These are phyloP conservation scores for Westerdykella aurantiaca DNA, from an alignment of 2,329 filamentous ascomycete genomes.

Conservation along the genomic window DNA sequence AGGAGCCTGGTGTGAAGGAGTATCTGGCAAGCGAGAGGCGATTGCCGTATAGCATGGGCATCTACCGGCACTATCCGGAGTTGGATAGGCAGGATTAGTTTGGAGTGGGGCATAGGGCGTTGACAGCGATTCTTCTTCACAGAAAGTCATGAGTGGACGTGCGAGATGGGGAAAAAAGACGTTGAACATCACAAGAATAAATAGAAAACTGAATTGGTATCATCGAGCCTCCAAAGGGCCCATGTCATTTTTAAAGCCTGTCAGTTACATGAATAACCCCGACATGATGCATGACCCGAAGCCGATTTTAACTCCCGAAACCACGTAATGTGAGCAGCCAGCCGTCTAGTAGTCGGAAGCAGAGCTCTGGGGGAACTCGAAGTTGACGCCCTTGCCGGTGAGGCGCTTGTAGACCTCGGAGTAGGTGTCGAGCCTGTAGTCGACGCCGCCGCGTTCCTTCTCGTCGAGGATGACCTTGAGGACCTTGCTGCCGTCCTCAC, in stretches of 20 bases:
- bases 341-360: conserved; percentile 70
- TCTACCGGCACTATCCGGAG: conserved; percentile 70
- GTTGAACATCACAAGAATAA: neutral
- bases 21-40: conserved; percentile 64
- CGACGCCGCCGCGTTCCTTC: conserved; percentile 99
- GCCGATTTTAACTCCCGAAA: conserved; percentile 29
- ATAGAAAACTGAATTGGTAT: conserved; percentile 25
- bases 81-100: conserved; percentile 50
- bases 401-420: conserved; percentile 98
- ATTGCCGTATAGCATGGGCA: conserved; percentile 56
- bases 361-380: conserved; percentile 92
- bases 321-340: conserved; percentile 25
- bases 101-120: no score
- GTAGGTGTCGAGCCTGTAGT: conserved; percentile 99
- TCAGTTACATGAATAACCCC: conserved; percentile 20
- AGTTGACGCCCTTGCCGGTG: conserved; percentile 92
- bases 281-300: conserved; percentile 35
- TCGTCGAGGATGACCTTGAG: conserved; percentile 99
- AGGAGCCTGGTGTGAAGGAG: conserved; percentile 57
- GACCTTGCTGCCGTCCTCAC: conserved; percentile 97
- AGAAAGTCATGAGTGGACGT: no score
- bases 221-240: conserved; percentile 12
- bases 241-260: conserved; percentile 34
- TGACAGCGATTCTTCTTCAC: neutral
- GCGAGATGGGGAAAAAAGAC: neutral